Evolutionary conservation across 352 stramenopile genomes (phyloP).

Genomic region (Pythium insidiosum): DNA sequence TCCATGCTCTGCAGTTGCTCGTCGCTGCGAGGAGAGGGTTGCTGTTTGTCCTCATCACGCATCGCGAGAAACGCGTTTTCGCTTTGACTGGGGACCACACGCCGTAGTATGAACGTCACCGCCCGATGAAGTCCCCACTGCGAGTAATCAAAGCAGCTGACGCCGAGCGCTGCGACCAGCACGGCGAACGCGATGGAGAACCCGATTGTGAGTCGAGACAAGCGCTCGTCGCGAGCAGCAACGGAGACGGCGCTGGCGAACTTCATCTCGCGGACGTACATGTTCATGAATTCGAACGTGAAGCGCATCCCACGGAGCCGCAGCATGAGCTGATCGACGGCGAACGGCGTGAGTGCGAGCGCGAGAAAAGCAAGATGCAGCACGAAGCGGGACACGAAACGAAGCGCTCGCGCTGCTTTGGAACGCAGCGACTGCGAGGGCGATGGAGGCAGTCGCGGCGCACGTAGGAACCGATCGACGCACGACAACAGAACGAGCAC

Average conservation of each 20-base stretch:
- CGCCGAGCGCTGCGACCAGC: no score
- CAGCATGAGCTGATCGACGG: constrained; percentile 8
- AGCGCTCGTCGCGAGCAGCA: constrained; percentile 1
- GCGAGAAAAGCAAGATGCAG: neutral
- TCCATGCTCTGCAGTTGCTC: neutral
- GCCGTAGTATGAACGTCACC: no score
- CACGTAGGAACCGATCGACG: constrained; percentile 2
- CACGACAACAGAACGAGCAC: constrained; percentile 1
- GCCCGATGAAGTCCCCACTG: neutral
- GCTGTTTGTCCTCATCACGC: no score
- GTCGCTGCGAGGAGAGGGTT: no score
- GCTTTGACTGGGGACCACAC: no score
- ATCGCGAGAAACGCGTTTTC: no score
- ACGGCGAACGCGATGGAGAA: neutral
- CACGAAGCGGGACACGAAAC: neutral
- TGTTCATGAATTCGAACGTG: constrained; percentile 11
- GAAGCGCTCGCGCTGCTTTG: neutral
- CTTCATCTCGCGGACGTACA: constrained; percentile 8
- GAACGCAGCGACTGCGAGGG: neutral
- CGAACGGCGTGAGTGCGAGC: constrained; percentile 9
- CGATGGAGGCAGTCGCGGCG: neutral
- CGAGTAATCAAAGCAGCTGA: neutral
- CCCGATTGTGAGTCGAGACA: neutral
- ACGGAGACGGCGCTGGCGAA: neutral
- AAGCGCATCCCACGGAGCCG: constrained; percentile 11